Base-by-base conservation (phyloP, 108 stramenopile species). In the Nitzschia sp. region DNA sequence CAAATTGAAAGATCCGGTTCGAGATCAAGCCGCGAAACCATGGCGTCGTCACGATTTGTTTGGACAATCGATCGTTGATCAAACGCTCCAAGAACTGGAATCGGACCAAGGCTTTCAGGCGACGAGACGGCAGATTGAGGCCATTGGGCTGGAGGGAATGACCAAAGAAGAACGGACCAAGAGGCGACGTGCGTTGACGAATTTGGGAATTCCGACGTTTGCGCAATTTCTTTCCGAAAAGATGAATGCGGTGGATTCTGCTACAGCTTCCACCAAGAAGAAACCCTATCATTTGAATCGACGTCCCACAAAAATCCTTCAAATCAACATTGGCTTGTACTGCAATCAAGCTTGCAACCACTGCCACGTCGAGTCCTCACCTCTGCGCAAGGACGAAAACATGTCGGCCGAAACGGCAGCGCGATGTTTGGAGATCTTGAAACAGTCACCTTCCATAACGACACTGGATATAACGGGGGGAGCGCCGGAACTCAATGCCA, bases 271-370 rank as follows among this genome's bases (percentile, higher is more conserved):
- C 13, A 47, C 32, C 28, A 26, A 64, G 24, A 21, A 21, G 8
- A 28, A 36, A 31, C 71, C 68, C 19, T 73, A 57, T 38, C 54
- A 21, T 11, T 59, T 73, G 64, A 59, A 61, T 18, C 56, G 73
- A 2, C 59, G 47, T 23, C 57, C 59, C 18, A 76, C 87, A 2
- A 79, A 70, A 61, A 81, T 98, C 19, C 76, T 98, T 3, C 98
- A 98, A 75, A 75, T 98, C n/a, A 98, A 98, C 70, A 93, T 98
- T 65, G 97, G 97, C 21, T 84, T 98, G 35, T 98, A 97, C 72
- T 98, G 98, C 88, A 98, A 98, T 72, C 96, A 97, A 75, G 95
- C 95, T 15, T 96, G 97, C 79, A 76, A 64, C 23, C 94, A 95
- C 64, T 95, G 95, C 80, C 96, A 97, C 67, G 96, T 97, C 26